Evolutionary conservation across 176 grass and related monocot genomes (phyloP), one percentile per base, ranked within the genome.

Genomic region (Rhynchospora breviuscula): DNA sequence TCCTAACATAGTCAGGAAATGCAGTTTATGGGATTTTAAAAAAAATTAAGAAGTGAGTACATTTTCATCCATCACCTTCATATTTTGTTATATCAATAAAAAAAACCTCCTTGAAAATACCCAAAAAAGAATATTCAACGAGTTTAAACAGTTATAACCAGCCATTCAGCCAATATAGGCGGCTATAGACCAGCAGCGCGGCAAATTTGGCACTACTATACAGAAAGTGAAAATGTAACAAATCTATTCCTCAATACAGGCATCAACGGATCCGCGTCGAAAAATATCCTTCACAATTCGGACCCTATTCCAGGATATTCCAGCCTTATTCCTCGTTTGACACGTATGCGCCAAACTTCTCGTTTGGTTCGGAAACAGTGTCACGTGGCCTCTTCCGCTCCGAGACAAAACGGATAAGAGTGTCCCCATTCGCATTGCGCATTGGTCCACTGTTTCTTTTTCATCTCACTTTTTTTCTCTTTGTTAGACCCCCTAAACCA

Each of bases 331-430:
- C 31, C 2, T 19, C 6, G 43, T 45, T 82, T 23, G 60, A 52
- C 79, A 65, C 79, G 59, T 81, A 23, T 18, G 45, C 43, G 59
- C 31, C 79, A 67, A 52, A 2, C 35, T 63, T 49, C 46, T 54
- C 29, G 40, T 26, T 51, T 45, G 21, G 21, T 25, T 25, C 1
- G 21, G n/a, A 33, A 82, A 9, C 23, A 66, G 3, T 64, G 59
- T 62, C 80, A 82, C 80, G 80, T 82, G 80, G 18, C 43, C 21
- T 64, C 80, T 9, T 67, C 18, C n/a, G 62, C 62, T 35, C 10
- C 62, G 60, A 67, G 80, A 63, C 80, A 82, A 82, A 23, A 52
- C 21, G 43, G 80, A 82, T 82, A 66, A 82, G 80, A 64, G 31
- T 40, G 5, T 0, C 10, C 13, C 13, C 1, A 80, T 64, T 64